Base-by-base conservation (phyloP, 2,329 filamentous ascomycete species). In the Phoma herbarum region DNA sequence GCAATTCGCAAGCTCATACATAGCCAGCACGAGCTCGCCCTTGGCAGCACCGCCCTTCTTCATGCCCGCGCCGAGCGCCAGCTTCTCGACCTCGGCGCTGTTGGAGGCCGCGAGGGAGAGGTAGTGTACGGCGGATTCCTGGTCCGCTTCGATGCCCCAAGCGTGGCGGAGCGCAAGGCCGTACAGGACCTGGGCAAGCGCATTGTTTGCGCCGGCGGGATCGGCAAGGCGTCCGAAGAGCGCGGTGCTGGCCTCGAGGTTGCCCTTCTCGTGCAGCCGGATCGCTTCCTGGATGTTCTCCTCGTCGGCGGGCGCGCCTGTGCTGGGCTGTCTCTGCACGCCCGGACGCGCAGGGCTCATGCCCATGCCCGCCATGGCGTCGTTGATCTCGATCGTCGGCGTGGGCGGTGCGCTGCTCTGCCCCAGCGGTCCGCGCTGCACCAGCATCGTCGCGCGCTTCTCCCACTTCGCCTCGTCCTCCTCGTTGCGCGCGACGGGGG, bases 11-110 rank as follows among this genome's bases (percentile, higher is more conserved):
- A 99, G 82, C 82, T 99, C 95, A 72, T 95, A 98, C 64, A 99
- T 98, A 60, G 95, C 94, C 61, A 99, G 87, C 18, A 98, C 91
- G 52, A 99, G 85, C 82, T 99, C 95, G 59, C 95, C 95, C 80
- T 98, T 99, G 43, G 94, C 94, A 14, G 91, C 90, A 60, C 95
- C 95, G 51, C 95, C 95, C 78, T 95, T 96, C 79, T 92, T 95
- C 78, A 96, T 86, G 16, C 94, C 95, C 9, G 93, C 91, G 66
- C 90, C 84, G 22, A 98, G 86, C 28, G 95, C 95, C 69, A 93
- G 83, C 52, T 90, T 86, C 81, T 99, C 95, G 54, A 99, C 87
- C 41, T 87, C 85, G 23, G 94, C 95, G 23, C 93, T 92, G 78
- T 97, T 97, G 43, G 91, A 90, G 5, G 95, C 95, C 46, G 95